These are phyloP conservation scores for Solanum verrucosum DNA, from an alignment of 257 asterid genomes.

Conservation along the genomic window DNA sequence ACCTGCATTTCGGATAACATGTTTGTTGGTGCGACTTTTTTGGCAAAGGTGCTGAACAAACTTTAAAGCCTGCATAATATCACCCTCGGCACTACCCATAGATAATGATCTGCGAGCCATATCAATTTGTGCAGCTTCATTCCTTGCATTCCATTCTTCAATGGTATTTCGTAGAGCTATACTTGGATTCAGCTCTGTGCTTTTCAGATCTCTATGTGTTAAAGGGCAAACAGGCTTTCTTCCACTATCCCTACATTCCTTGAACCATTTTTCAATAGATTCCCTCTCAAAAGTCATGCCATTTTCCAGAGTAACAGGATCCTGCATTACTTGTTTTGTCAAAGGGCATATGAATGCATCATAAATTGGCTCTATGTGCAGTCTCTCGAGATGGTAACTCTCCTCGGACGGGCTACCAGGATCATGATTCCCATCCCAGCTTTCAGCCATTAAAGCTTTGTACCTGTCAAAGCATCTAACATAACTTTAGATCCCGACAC, in stretches of 20 bases:
- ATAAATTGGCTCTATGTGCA: conserved; percentile 69
- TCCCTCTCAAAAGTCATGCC: conserved; percentile 93
- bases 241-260: conserved; percentile 59
- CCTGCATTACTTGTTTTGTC: conserved; percentile 85
- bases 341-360: conserved; percentile 86
- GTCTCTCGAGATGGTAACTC: conserved; percentile 68
- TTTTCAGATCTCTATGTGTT: conserved; percentile 64
- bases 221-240: conserved; percentile 67
- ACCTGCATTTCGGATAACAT: conserved; percentile 54
- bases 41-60: conserved; percentile 58
- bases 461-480: conserved; percentile 17
- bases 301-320: conserved; percentile 79
- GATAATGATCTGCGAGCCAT: conserved; percentile 67
- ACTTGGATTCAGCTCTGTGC: conserved; percentile 74
- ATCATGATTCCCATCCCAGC: conserved; percentile 58
- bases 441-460: conserved; percentile 56
- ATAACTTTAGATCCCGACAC: neutral
- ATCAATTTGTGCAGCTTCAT: conserved; percentile 87
- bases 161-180: conserved; percentile 81
- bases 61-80: conserved; percentile 55
- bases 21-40: conserved; percentile 53
- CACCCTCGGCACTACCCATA: conserved; percentile 48
- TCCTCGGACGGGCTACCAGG: conserved; percentile 66
- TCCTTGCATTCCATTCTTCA: conserved; percentile 95
- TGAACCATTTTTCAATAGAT: conserved; percentile 89